phyloP scores from a whole-genome alignment of 108 stramenopile genomes.

The Nitzschia putrida region DNA sequence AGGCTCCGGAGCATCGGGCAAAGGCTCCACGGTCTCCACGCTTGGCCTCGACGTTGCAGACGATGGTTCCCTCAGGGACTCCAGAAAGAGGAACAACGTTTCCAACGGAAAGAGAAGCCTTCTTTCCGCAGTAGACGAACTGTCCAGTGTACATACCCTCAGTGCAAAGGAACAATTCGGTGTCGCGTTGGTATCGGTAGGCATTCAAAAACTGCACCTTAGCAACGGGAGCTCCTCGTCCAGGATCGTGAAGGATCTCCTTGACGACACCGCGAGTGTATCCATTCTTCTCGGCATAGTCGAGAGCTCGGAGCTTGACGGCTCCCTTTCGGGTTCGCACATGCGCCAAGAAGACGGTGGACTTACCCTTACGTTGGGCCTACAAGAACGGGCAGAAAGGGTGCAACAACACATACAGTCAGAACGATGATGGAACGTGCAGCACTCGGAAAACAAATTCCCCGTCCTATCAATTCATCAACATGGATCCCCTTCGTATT shows the following conservation, averaged over 20 bases:
- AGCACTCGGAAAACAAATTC: neutral
- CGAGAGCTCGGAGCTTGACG: slow-evolving; percentile 94
- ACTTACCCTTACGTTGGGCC: slow-evolving; percentile 97
- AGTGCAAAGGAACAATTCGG: slow-evolving; percentile 92
- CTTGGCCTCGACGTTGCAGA: slow-evolving; percentile 96
- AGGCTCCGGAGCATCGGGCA: slow-evolving; percentile 95
- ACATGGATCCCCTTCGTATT: neutral
- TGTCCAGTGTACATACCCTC: slow-evolving; percentile 99
- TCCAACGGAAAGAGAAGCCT: slow-evolving; percentile 93
- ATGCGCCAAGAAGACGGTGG: slow-evolving; percentile 96
- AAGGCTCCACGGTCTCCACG: slow-evolving; percentile 96
- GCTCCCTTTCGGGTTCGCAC: slow-evolving; percentile 96
- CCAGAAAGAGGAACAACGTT: slow-evolving; percentile 93
- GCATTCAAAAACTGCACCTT: slow-evolving; percentile 98
- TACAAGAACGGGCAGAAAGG: slow-evolving; percentile 34
- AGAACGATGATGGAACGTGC: slow-evolving; percentile 1
- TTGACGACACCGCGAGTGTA: slow-evolving; percentile 99
- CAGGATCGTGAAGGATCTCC: slow-evolving; percentile 98
- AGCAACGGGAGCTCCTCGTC: slow-evolving; percentile 97
- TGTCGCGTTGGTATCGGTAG: slow-evolving; percentile 96
- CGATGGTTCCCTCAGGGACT: slow-evolving; percentile 99
- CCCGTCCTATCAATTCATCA: neutral
- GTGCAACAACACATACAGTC: slow-evolving; percentile 5
- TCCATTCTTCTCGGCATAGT: slow-evolving; percentile 97
- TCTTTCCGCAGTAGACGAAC: slow-evolving; percentile 99